Percentiles rank a stretch among this genome's conserved stretches.
Evolutionary conservation across 306 rosid genomes (phyloP).

Genomic region (Acacia acuminata): DNA sequence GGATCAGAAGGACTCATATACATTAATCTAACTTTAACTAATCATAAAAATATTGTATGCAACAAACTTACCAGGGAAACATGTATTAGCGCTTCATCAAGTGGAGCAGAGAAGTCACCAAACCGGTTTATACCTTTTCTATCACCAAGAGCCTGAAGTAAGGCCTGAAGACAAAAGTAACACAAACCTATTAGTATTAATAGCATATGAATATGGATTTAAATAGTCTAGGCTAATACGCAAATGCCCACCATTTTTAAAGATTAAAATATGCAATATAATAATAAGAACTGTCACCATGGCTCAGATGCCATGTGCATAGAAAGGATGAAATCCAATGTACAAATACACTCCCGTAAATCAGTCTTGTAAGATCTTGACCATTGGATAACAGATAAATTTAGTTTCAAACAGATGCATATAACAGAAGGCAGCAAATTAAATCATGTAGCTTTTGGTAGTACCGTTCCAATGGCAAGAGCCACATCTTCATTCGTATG

Average conservation of each 20-base stretch:
- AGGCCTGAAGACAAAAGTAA: conserved; percentile 59
- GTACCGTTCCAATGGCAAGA: conserved; percentile 18
- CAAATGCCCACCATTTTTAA: conserved; percentile 12
- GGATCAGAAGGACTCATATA: conserved; percentile 6
- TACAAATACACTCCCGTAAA: not conserved
- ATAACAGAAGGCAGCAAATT: not conserved
- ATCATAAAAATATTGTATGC: not conserved
- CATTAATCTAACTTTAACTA: not conserved
- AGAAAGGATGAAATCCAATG: not conserved
- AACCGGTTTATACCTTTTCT: conserved; percentile 95
- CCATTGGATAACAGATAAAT: not conserved
- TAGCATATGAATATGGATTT: conserved; percentile 9
- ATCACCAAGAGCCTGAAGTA: conserved; percentile 90
- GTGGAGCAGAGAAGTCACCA: conserved; percentile 96
- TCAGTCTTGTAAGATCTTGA: not conserved
- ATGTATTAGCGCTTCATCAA: conserved; percentile 89
- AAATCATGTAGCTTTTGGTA: not conserved
- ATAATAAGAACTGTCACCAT: not conserved
- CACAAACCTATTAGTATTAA: conserved; percentile 17
- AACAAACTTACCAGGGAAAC: conserved; percentile 76
- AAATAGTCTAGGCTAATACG: not conserved
- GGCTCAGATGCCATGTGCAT: not conserved
- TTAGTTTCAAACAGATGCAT: not conserved
- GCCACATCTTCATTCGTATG: conserved; percentile 8
- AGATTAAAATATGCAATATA: not conserved